Conservation (phyloP, 2,329 filamentous ascomycete species). For the Lachnellula hyalina region DNA sequence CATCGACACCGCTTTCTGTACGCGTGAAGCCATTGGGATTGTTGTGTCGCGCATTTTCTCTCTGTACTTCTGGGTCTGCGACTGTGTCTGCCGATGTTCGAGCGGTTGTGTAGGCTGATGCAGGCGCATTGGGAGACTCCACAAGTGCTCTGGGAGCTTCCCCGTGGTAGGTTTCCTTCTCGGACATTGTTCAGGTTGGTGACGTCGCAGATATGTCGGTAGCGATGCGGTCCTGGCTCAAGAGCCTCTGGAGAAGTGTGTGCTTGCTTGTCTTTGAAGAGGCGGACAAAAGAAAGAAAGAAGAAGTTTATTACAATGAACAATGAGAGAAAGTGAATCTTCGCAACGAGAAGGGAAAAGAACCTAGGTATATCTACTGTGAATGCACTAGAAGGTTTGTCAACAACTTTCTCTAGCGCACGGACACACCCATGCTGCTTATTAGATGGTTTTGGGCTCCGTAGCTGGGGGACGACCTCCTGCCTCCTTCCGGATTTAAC, state of each 20-base stretch:
- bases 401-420: neutral
- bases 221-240: neutral
- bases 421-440: neutral
- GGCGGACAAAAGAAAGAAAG: neutral
- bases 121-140: constrained; percentile 7
- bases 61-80: constrained; percentile 39
- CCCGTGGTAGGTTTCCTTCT: neutral
- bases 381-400: neutral
- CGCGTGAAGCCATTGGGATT: constrained; percentile 45
- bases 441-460: neutral
- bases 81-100: constrained; percentile 16
- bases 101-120: constrained; percentile 4
- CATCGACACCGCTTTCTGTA: constrained; percentile 43
- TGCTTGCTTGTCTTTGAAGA: neutral
- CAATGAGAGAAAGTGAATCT: neutral
- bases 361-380: neutral
- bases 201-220: neutral
- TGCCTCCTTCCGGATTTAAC: too few species aligned
- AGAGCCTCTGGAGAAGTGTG: neutral
- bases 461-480: too few species aligned
- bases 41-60: constrained; percentile 26
- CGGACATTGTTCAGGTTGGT: neutral
- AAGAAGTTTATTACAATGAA: neutral
- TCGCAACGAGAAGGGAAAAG: neutral
- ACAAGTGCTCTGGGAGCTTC: constrained; percentile 11